phyloP scores from a whole-genome alignment of 1,139 yeast genomes.

The Meyerozyma guilliermondii region DNA sequence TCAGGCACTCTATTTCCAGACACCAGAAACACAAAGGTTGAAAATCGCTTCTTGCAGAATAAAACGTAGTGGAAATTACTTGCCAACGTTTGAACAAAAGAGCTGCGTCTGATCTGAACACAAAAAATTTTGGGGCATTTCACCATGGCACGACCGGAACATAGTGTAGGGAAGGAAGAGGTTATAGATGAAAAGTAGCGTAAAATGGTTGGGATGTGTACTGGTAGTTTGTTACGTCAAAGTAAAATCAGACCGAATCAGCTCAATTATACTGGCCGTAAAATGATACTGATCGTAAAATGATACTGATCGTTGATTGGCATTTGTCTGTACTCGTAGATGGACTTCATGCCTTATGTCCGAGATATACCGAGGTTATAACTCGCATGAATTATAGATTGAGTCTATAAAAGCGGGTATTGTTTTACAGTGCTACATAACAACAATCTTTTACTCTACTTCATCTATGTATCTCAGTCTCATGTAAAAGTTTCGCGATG shows the following conservation, averaged over 20 bases:
- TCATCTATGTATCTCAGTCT: too few relatives aligned
- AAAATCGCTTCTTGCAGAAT: background rate
- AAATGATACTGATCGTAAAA: too few relatives aligned
- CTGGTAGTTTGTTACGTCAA: background rate
- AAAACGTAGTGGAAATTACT: background rate
- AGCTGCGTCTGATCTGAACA: constrained; percentile 2
- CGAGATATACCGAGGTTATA: too few relatives aligned
- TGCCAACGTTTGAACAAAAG: background rate
- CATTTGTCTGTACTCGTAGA: too few relatives aligned
- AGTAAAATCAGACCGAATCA: too few relatives aligned
- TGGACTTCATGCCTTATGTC: too few relatives aligned
- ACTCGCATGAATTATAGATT: too few relatives aligned
- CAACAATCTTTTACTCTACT: too few relatives aligned
- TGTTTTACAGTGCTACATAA: too few relatives aligned
- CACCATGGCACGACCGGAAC: background rate
- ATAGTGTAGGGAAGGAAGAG: background rate
- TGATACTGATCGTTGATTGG: too few relatives aligned
- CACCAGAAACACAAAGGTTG: background rate
- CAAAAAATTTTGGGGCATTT: constrained; percentile 1
- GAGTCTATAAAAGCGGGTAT: too few relatives aligned
- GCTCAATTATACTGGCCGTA: too few relatives aligned
- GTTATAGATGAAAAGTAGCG: background rate
- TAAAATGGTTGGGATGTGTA: background rate
- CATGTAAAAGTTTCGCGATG: background rate
- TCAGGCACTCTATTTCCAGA: background rate